Percentiles rank a stretch among this genome's conserved stretches.
Conservation (phyloP, 192 early-diverging fungal genomes). For the Phycomyces nitens region DNA sequence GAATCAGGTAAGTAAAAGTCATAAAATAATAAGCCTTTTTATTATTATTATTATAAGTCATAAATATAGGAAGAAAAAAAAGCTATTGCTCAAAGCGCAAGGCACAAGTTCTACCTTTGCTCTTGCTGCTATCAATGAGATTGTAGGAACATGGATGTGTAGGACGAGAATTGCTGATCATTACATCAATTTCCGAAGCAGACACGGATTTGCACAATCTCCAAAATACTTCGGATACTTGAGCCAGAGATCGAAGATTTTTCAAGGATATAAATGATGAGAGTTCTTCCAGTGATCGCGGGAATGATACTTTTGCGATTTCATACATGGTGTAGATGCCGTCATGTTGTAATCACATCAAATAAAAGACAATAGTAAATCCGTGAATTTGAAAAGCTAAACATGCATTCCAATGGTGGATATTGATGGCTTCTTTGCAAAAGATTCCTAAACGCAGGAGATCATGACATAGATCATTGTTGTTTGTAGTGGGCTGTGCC, state of each 20-base stretch:
- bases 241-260: no score
- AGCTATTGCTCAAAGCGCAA: slow-evolving; percentile 11
- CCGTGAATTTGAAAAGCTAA: slow-evolving; percentile 10
- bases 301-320: slow-evolving; percentile 14
- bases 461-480: slow-evolving; percentile 13
- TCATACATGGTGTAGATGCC: slow-evolving; percentile 17
- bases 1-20: slow-evolving; percentile 3
- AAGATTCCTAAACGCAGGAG: slow-evolving; percentile 8
- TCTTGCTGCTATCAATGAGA: slow-evolving; percentile 12
- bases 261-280: slow-evolving; percentile 1
- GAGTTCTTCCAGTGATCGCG: slow-evolving; percentile 3
- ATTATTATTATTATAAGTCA: slow-evolving; percentile 5
- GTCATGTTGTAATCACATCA: slow-evolving; percentile 6
- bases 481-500: slow-evolving; percentile 10
- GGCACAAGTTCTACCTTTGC: slow-evolving; percentile 4
- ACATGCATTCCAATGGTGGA: slow-evolving; percentile 11
- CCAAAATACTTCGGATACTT: no score
- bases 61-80: slow-evolving; percentile 4
- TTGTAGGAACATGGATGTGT: slow-evolving; percentile 7
- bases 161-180: slow-evolving; percentile 4
- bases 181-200: slow-evolving; percentile 1
- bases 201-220: no score
- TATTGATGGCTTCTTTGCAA: slow-evolving; percentile 15
- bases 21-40: slow-evolving; percentile 7
- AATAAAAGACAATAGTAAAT: slow-evolving; percentile 15